Evolutionary conservation across 805 yeast species (phyloP).

Genomic region (Lipomyces spencermartinsiae): DNA sequence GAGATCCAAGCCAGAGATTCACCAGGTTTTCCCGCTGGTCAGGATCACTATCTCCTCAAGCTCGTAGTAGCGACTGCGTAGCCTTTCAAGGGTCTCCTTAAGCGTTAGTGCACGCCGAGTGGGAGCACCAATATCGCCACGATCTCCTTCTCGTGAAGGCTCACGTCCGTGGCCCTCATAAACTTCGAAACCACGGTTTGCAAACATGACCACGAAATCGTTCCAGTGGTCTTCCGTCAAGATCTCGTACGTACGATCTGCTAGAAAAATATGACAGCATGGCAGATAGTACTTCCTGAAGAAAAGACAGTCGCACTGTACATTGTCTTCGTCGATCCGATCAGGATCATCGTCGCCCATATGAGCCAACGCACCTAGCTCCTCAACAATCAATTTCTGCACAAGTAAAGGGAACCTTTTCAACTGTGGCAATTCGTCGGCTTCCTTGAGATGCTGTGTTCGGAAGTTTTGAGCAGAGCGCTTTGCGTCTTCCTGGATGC

Average conservation of each 20-base stretch:
- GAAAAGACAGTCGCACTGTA: not conserved
- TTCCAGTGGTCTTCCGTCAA: not conserved
- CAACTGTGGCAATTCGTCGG: not conserved
- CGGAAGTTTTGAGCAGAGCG: not conserved
- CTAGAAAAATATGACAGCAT: not conserved
- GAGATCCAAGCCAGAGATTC: not conserved
- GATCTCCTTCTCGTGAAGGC: not conserved
- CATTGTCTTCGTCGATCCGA: not conserved
- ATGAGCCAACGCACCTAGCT: not conserved
- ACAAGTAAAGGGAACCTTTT: not conserved
- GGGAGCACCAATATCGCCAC: constrained; percentile 5
- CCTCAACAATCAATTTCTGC: not conserved
- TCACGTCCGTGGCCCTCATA: not conserved
- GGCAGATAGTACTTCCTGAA: not conserved
- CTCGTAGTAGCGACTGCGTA: not conserved
- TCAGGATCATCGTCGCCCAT: not conserved
- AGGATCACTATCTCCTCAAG: not conserved
- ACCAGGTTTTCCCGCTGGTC: too few relatives aligned
- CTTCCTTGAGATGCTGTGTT: not conserved
- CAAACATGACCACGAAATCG: not conserved
- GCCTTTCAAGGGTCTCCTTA: not conserved
- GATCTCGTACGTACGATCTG: not conserved
- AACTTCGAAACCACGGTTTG: not conserved
- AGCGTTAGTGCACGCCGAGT: not conserved
- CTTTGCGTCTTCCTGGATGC: not conserved